Percentiles rank a stretch among this genome's conserved stretches.
Conservation (phyloP, 306 rosid genomes). For the Medicago lupulina region DNA sequence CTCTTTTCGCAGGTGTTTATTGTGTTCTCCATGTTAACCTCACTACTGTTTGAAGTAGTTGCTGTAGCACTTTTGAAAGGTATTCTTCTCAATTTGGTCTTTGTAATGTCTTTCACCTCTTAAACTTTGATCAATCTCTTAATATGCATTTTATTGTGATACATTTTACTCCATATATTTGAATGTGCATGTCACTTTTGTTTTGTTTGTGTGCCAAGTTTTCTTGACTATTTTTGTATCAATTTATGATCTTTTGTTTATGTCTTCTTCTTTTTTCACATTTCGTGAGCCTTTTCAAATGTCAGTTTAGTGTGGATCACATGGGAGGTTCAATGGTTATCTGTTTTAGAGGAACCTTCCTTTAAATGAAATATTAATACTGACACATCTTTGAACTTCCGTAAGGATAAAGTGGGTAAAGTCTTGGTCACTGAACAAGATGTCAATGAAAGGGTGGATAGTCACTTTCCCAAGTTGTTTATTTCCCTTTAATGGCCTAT, state of each 20-base stretch:
- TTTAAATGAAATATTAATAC: constrained; percentile 16
- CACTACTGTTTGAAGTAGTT: constrained; percentile 77
- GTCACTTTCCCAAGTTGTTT: background rate
- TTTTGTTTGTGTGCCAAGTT: constrained; percentile 10
- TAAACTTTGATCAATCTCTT: constrained; percentile 18
- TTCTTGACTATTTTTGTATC: constrained; percentile 20
- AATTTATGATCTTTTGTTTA: background rate
- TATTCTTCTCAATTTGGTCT: constrained; percentile 44
- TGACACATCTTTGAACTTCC: background rate
- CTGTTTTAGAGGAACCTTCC: background rate
- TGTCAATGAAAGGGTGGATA: background rate
- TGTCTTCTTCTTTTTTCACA: background rate
- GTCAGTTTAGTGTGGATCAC: background rate
- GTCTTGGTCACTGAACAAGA: background rate
- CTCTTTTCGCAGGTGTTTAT: constrained; percentile 80
- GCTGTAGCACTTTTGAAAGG: constrained; percentile 76
- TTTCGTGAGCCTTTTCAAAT: constrained; percentile 19
- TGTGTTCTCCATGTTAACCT: constrained; percentile 61
- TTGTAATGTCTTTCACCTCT: constrained; percentile 32
- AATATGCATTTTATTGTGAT: constrained; percentile 18
- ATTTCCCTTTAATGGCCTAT: background rate
- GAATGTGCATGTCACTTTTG: constrained; percentile 25
- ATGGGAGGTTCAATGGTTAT: background rate
- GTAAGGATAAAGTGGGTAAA: background rate
- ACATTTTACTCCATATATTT: constrained; percentile 27